Conservation (phyloP, 139 green algal genomes). For the Penium margaritaceum region DNA sequence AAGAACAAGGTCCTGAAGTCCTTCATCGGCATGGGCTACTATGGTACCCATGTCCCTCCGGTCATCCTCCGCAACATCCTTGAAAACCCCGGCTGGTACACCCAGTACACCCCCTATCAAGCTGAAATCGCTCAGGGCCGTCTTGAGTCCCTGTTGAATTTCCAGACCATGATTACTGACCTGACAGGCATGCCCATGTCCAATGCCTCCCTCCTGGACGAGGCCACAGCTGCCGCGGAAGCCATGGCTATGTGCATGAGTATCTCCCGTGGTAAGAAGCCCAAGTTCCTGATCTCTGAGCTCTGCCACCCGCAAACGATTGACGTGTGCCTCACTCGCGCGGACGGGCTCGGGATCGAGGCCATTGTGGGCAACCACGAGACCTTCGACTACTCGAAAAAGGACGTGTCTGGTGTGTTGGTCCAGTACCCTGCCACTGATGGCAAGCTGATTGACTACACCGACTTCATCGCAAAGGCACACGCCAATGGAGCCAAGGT, state of each 20-base stretch:
- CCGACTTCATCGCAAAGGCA: conserved; percentile 46
- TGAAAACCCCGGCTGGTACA: conserved; percentile 99
- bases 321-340: conserved; percentile 81
- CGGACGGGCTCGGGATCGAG: conserved; percentile 86
- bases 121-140: conserved; percentile 64
- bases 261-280: conserved; percentile 89
- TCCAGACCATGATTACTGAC: conserved; percentile 95
- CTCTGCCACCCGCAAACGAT: conserved; percentile 99
- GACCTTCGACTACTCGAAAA: conserved; percentile 58
- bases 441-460: conserved; percentile 80
- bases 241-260: conserved; percentile 97
- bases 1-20: conserved; percentile 96
- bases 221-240: conserved; percentile 94
- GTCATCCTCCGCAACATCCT: conserved; percentile 97
- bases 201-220: conserved; percentile 92
- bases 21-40: conserved; percentile 97
- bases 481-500: conserved; percentile 50
- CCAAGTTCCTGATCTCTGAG: conserved; percentile 75
- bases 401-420: conserved; percentile 89
- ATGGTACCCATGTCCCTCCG: conserved; percentile 78
- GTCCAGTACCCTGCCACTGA: conserved; percentile 95
- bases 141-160: conserved; percentile 96
- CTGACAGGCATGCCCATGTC: conserved; percentile 82
- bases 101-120: conserved; percentile 98
- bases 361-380: conserved; percentile 59